These are phyloP conservation scores for Termitomyces eurrhizus DNA, from an alignment of 768 basidiomycete species.

Conservation along the genomic window DNA sequence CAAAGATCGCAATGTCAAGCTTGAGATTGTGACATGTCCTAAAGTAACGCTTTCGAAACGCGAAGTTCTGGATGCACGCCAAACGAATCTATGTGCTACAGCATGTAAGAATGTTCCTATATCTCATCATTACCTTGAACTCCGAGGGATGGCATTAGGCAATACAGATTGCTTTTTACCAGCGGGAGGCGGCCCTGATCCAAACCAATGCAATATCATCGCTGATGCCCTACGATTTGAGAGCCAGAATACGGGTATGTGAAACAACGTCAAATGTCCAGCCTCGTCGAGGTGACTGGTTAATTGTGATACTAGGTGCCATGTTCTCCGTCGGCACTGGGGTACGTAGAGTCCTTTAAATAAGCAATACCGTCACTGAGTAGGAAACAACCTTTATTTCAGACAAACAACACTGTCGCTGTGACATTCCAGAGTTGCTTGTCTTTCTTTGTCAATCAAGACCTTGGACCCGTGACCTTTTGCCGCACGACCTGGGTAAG, in stretches of 20 bases:
- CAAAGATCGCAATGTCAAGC: conserved; percentile 37
- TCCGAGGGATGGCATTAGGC: conserved; percentile 20
- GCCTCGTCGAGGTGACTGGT: not conserved
- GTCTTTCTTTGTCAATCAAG: conserved; percentile 49
- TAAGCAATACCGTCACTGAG: not conserved
- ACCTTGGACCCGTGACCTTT: conserved; percentile 32
- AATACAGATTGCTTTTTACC: conserved; percentile 43
- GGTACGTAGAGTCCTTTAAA: conserved; percentile 15
- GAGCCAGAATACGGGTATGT: conserved; percentile 39
- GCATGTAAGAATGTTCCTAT: conserved; percentile 26
- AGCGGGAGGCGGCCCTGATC: conserved; percentile 43
- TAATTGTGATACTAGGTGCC: conserved; percentile 17
- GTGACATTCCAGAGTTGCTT: conserved; percentile 40
- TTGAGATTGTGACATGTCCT: conserved; percentile 32
- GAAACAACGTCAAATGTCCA: not conserved
- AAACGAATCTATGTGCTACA: conserved; percentile 39
- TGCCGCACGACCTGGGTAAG: conserved; percentile 46
- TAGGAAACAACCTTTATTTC: not conserved
- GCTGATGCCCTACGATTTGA: conserved; percentile 45
- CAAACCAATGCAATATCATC: conserved; percentile 45
- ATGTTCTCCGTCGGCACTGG: conserved; percentile 29
- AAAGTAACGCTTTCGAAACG: conserved; percentile 6
- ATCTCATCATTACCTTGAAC: not conserved
- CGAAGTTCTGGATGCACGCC: conserved; percentile 20
- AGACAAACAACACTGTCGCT: conserved; percentile 34